These are phyloP conservation scores for Hirsutella minnesotensis DNA, from an alignment of 2,329 filamentous ascomycete species.

Conservation along the genomic window DNA sequence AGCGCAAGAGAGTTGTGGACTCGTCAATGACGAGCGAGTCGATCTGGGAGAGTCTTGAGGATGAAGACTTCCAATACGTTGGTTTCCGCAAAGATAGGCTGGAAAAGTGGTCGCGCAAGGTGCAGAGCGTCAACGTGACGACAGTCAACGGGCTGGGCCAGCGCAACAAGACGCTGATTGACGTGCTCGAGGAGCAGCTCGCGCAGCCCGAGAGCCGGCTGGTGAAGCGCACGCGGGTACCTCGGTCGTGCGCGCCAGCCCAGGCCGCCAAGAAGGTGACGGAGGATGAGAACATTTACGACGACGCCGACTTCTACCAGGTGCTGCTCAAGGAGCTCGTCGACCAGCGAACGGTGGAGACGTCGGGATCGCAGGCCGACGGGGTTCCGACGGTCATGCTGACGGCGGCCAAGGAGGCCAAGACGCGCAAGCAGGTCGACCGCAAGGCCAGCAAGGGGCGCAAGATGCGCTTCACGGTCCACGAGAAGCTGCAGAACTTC, in stretches of 20 bases:
- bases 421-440: conserved; percentile 74
- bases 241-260: conserved; percentile 64
- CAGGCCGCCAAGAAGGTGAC: conserved; percentile 47
- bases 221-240: conserved; percentile 54
- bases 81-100: conserved; percentile 59
- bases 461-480: conserved; percentile 87
- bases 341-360: conserved; percentile 70
- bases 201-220: conserved; percentile 50
- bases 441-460: conserved; percentile 91
- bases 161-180: conserved; percentile 39
- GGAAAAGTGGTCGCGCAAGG: conserved; percentile 82
- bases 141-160: conserved; percentile 14
- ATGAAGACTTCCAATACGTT: conserved; percentile 47
- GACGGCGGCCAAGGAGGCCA: conserved; percentile 62
- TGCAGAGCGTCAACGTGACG: conserved; percentile 33
- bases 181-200: conserved; percentile 58
- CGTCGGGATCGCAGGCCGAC: conserved; percentile 33
- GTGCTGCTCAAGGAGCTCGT: conserved; percentile 85
- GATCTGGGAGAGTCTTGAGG: conserved; percentile 62
- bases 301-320: conserved; percentile 93
- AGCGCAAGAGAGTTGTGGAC: conserved; percentile 46
- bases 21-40: conserved; percentile 46
- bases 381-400: conserved; percentile 46
- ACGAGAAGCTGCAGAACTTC: conserved; percentile 96
- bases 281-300: conserved; percentile 60